phyloP scores from a whole-genome alignment of 1,139 yeast species.

The Meyerozyma athensensis region DNA sequence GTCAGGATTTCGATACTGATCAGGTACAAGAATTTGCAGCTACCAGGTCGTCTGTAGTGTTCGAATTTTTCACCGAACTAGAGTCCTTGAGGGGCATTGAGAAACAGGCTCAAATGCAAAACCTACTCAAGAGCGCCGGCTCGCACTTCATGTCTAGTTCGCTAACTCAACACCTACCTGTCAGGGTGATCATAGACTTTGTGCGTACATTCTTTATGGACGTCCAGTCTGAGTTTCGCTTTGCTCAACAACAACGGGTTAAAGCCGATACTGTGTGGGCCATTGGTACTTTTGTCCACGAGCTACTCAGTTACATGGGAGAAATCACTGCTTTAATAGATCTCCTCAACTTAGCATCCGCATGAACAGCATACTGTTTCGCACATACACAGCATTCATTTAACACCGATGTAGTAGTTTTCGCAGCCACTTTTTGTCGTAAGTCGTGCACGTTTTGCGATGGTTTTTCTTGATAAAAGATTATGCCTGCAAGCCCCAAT shows the following conservation, averaged over 20 bases:
- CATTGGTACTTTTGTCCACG: background rate
- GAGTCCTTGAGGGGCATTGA: background rate
- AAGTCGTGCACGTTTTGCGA: background rate
- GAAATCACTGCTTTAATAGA: background rate
- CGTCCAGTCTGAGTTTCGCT: background rate
- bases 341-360: background rate
- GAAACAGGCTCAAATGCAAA: background rate
- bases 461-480: background rate
- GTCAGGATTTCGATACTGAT: background rate
- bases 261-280: background rate
- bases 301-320: background rate
- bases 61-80: background rate
- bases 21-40: background rate
- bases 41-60: background rate
- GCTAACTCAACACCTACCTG: background rate
- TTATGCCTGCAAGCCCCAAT: constrained; percentile 7
- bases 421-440: too few relatives aligned
- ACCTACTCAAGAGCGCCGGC: background rate
- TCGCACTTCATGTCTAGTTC: background rate
- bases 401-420: too few relatives aligned
- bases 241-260: background rate
- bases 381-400: background rate
- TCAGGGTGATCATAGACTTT: background rate
- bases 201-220: background rate
- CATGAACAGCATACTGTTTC: background rate